A percentile compares a stretch with the other conserved stretches of the same genome.
phyloP scores from a whole-genome alignment of 2,329 filamentous ascomycete genomes.

The Claviceps sorghi region DNA sequence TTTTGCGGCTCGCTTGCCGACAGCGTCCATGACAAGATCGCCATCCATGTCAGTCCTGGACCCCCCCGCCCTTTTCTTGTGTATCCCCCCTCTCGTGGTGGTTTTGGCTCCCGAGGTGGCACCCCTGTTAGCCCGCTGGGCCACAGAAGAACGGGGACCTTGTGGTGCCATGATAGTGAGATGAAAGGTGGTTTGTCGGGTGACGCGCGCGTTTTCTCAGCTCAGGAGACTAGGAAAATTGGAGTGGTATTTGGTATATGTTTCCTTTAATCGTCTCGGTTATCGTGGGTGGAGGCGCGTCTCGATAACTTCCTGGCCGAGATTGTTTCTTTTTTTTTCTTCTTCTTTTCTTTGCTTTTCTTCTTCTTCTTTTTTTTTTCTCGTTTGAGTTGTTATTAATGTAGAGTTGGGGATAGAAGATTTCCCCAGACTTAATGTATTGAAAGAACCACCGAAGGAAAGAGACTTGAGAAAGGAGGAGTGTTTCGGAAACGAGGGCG shows the following conservation, averaged over 20 bases:
- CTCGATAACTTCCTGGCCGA: conserved; percentile 5
- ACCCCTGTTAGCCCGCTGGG: conserved; percentile 19
- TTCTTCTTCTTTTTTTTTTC: conserved; percentile 1
- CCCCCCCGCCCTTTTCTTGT: conserved; percentile 30
- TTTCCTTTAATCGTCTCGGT: conserved; percentile 1
- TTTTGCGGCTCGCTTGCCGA: conserved; percentile 21
- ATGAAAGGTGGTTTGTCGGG: background rate
- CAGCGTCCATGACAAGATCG: conserved; percentile 43
- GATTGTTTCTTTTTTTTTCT: background rate
- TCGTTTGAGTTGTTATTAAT: background rate
- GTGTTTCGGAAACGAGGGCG: background rate
- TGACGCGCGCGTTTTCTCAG: conserved; percentile 1
- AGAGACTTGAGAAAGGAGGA: background rate
- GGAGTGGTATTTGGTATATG: background rate
- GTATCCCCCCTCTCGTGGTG: conserved; percentile 32
- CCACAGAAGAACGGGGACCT: conserved; percentile 14
- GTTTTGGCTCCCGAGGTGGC: conserved; percentile 16
- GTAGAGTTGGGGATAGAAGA: background rate
- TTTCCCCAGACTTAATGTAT: background rate
- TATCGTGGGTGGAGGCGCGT: conserved; percentile 6
- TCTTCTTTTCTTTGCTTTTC: background rate
- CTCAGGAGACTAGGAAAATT: conserved; percentile 1
- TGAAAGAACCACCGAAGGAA: background rate
- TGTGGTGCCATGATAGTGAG: conserved; percentile 19
- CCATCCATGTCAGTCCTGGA: conserved; percentile 38